Evolutionary conservation across 2,329 filamentous ascomycete genomes (phyloP).

Genomic region (Colletotrichum sp.): DNA sequence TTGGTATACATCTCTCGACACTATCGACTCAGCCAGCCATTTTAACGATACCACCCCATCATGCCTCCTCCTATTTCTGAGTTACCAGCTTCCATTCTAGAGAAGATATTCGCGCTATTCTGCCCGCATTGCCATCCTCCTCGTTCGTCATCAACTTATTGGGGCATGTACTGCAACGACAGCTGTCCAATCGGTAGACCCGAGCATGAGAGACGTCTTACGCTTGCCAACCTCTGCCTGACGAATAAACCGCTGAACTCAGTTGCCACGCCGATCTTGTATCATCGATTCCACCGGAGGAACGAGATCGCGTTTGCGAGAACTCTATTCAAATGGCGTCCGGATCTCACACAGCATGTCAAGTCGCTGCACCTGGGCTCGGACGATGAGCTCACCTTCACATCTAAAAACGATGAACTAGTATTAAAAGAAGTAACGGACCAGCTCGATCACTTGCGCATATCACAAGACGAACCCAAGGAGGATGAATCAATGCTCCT

Average conservation of each 20-base stretch:
- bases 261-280: background rate
- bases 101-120: background rate
- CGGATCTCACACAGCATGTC: background rate
- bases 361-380: background rate
- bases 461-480: background rate
- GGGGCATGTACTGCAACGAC: background rate
- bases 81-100: background rate
- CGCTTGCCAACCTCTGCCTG: background rate
- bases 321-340: background rate
- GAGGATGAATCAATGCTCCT: background rate
- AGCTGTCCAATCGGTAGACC: background rate
- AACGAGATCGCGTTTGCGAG: background rate
- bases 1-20: background rate
- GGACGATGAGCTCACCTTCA: background rate
- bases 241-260: background rate
- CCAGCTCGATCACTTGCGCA: background rate
- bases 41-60: background rate
- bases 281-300: background rate
- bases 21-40: background rate
- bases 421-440: background rate
- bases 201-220: background rate
- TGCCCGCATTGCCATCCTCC: background rate
- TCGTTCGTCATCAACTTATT: background rate
- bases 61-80: background rate
- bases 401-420: background rate